These are phyloP conservation scores for Hypoxylon sp. DNA, from an alignment of 2,329 filamentous ascomycete species.

Conservation along the genomic window DNA sequence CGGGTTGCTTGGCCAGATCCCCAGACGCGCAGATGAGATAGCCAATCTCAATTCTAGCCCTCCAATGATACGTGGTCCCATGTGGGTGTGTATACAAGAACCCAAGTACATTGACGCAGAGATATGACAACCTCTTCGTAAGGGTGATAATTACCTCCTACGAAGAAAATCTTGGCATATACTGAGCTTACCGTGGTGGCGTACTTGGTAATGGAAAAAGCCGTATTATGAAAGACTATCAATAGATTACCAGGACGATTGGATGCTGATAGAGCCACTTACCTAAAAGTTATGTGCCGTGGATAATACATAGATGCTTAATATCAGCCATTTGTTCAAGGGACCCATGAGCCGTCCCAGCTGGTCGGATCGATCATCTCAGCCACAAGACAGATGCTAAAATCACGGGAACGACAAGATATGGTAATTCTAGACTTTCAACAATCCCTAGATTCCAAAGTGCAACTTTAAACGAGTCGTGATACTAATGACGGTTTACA, in stretches of 20 bases:
- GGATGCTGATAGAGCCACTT: constrained; percentile 20
- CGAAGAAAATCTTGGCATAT: constrained; percentile 13
- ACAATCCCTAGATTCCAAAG: constrained; percentile 5
- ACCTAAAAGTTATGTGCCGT: constrained; percentile 28
- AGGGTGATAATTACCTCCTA: constrained; percentile 2
- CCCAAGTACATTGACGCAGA: not conserved
- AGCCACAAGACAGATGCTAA: constrained; percentile 43
- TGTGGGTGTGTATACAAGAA: constrained; percentile 1
- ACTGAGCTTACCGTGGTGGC: not conserved
- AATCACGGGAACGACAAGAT: constrained; percentile 19
- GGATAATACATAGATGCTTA: constrained; percentile 38
- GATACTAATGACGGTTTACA: not conserved
- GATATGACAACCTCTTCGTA: not conserved
- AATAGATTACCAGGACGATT: constrained; percentile 13
- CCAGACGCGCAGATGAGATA: constrained; percentile 11
- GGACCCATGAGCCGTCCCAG: constrained; percentile 49
- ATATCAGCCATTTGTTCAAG: constrained; percentile 44
- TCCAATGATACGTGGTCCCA: not conserved
- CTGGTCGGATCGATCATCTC: constrained; percentile 47
- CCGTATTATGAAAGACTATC: constrained; percentile 15
- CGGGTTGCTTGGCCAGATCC: constrained; percentile 18
- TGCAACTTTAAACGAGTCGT: constrained; percentile 12
- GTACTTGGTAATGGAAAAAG: constrained; percentile 18
- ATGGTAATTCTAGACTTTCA: constrained; percentile 27
- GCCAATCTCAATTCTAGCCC: not conserved